These are phyloP conservation scores for Keithomyces neogunnii DNA, from an alignment of 2,329 filamentous ascomycete genomes.

Conservation along the genomic window DNA sequence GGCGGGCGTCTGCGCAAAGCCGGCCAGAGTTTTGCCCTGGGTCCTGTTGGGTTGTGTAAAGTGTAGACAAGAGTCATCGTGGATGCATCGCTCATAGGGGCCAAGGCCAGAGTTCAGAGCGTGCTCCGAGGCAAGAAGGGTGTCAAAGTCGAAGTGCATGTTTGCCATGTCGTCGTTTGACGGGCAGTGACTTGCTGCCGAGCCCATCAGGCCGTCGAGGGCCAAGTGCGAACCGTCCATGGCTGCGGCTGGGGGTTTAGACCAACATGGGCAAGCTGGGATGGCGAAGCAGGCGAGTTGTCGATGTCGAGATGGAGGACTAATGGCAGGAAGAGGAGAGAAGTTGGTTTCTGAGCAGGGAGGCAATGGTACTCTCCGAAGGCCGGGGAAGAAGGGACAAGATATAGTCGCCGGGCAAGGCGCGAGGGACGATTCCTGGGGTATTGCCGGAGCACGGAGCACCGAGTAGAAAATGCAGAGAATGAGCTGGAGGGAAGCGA, in stretches of 20 bases:
- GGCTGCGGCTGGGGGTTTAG: not conserved
- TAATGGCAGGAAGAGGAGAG: no score
- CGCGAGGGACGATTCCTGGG: no score
- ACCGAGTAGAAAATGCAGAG: no score
- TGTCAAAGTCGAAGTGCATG: conserved; percentile 17
- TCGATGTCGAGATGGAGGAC: no score
- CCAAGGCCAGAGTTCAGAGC: conserved; percentile 17
- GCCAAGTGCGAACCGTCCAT: conserved; percentile 16
- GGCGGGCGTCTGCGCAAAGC: conserved; percentile 7
- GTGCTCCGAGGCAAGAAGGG: conserved; percentile 16
- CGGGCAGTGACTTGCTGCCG: conserved; percentile 4
- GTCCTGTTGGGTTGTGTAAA: conserved; percentile 9
- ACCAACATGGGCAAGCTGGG: not conserved
- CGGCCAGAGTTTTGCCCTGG: conserved; percentile 7
- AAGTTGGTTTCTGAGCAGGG: no score
- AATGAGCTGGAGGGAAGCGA: no score
- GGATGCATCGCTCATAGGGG: conserved; percentile 18
- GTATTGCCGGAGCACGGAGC: no score
- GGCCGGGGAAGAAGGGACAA: no score
- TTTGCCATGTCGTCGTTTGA: conserved; percentile 22
- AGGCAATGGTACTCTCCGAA: no score
- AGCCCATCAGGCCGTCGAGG: conserved; percentile 13
- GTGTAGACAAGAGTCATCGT: conserved; percentile 24
- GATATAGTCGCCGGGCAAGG: no score
- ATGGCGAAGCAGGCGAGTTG: not conserved